Evolutionary conservation across 2,329 filamentous ascomycete genomes (phyloP), one percentile per base, ranked within the genome.

Genomic region (Ophiostoma triangulosporum): DNA sequence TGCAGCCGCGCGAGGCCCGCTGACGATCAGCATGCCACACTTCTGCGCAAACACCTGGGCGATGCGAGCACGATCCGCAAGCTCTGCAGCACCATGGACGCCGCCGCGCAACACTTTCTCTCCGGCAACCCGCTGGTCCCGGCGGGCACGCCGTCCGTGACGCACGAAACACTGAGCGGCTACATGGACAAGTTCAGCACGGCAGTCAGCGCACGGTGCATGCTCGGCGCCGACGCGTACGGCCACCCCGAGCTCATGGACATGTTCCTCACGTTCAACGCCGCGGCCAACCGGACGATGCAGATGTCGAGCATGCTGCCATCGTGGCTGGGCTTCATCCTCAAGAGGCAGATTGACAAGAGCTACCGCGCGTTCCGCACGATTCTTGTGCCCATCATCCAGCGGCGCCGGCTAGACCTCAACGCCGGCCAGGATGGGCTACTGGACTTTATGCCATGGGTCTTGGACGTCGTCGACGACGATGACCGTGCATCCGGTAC

Each of bases 141-240:
- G 14, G 11, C 26, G 9, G 43, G 31, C 38, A 12, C 15, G 4
- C 3, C 12, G 6, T 48, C 51, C 6, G 14, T 31, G 2, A 20
- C 17, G 6, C 48, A 46, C 15, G 11, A 50, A 36, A 48, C 43
- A 3, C 14, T 56, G 14, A 54, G 51, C 22, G 38, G 17, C 40
- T 54, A 20, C 17, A 53, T 56, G 51, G 54, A 56, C 54, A 48
- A 45, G 3, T 54, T 56, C 54, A 54, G 48, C 32, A 49, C 51
- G 4, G 38, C 22, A 17, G 54, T 56, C 20, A 54, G 51, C 27
- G 54, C 54, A 2, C 54, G 54, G n/a, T 54, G 51, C 35, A 53
- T 56, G 51, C 29, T 56, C 2, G 54, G 54, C 11, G 46, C 51
- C 14, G 54, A 54, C 26, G 54, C 51, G 11, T 43, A 51, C 32